Conservation (phyloP, 768 basidiomycete genomes). For the Psilocybe tampanensis region DNA sequence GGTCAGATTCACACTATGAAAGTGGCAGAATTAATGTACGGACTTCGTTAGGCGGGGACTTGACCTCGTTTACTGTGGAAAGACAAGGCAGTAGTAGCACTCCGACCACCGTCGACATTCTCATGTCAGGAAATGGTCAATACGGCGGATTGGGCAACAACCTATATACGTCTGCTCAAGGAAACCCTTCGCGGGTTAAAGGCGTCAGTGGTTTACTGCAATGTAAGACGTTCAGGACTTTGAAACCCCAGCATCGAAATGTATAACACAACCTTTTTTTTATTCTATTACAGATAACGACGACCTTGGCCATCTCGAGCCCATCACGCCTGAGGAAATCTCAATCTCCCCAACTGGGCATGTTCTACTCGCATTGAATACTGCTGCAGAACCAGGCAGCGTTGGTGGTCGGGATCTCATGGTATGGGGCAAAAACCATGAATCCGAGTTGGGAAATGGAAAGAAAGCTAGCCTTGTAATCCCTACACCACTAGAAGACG, state of each 20-base stretch:
- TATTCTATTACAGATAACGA: constrained; percentile 68
- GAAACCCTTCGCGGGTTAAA: constrained; percentile 71
- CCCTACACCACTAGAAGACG: constrained; percentile 52
- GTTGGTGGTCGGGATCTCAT: constrained; percentile 68
- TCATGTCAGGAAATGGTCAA: constrained; percentile 84
- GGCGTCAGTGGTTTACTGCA: constrained; percentile 83
- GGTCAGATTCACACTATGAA: background rate
- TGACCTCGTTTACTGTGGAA: constrained; percentile 79
- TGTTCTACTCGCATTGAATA: constrained; percentile 73
- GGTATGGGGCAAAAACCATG: constrained; percentile 74
- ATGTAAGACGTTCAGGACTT: constrained; percentile 57
- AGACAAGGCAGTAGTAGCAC: constrained; percentile 27
- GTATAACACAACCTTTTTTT: background rate
- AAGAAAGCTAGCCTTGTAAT: constrained; percentile 59
- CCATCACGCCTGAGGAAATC: constrained; percentile 63
- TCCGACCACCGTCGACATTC: constrained; percentile 43
- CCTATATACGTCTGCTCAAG: constrained; percentile 69
- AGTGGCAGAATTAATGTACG: background rate
- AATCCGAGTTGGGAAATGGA: constrained; percentile 77
- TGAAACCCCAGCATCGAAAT: background rate
- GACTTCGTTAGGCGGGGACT: constrained; percentile 59
- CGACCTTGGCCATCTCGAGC: constrained; percentile 52
- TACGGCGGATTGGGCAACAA: constrained; percentile 78
- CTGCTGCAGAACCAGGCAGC: constrained; percentile 46
- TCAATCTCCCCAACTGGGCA: constrained; percentile 78